A percentile compares a stretch with the other conserved stretches of the same genome.
Evolutionary conservation across 768 basidiomycete genomes (phyloP).

Genomic region (Russula brevipes): DNA sequence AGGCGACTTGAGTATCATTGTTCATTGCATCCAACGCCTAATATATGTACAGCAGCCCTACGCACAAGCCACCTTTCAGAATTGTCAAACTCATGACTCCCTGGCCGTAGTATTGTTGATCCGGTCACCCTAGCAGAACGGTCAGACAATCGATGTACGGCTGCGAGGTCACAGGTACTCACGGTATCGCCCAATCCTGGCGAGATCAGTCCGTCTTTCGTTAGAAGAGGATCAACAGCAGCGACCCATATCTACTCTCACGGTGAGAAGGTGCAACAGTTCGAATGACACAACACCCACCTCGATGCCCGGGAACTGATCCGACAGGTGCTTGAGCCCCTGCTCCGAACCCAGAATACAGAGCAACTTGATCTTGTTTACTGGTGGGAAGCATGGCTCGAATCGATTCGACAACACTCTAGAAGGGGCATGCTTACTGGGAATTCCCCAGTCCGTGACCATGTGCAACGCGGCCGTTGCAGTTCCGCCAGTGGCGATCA

Average conservation of each 20-base stretch:
- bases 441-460: conserved; percentile 79
- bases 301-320: conserved; percentile 74
- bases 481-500: conserved; percentile 93
- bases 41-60: background rate
- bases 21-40: background rate
- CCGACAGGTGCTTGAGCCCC: conserved; percentile 63
- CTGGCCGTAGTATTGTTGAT: conserved; percentile 69
- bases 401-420: background rate
- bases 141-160: background rate
- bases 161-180: conserved; percentile 30
- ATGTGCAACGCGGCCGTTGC: conserved; percentile 82
- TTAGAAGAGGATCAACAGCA: conserved; percentile 70
- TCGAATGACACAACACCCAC: conserved; percentile 36
- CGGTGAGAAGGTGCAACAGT: background rate
- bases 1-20: too few species aligned
- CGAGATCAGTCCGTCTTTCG: conserved; percentile 69
- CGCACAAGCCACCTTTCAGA: background rate
- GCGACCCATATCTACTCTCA: conserved; percentile 74
- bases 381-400: conserved; percentile 31
- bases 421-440: conserved; percentile 40
- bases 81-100: conserved; percentile 4
- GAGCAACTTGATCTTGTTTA: conserved; percentile 72
- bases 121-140: conserved; percentile 63
- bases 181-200: conserved; percentile 92
- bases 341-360: conserved; percentile 72